Percentiles rank a stretch among this genome's conserved stretches.
These are phyloP conservation scores for Hibiscus trionum DNA, from an alignment of 345 rosid species.

Conservation along the genomic window DNA sequence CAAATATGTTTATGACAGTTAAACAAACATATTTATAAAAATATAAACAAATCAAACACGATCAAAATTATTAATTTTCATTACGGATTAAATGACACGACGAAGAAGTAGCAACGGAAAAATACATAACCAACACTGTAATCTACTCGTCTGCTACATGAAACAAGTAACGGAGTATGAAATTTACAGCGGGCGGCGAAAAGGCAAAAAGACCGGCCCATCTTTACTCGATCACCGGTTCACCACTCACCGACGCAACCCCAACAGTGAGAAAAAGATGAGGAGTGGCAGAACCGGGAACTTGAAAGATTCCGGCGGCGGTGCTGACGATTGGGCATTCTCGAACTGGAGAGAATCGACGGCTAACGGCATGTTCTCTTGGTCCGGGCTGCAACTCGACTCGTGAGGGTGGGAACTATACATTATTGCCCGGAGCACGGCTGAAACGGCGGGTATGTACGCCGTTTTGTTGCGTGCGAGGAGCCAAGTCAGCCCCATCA, in stretches of 20 bases:
- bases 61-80: too few species aligned
- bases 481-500: conserved; percentile 99
- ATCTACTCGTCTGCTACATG: too few species aligned
- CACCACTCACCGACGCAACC: conserved; percentile 1
- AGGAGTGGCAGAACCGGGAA: conserved; percentile 31
- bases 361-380: conserved; percentile 99
- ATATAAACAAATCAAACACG: too few species aligned
- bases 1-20: too few species aligned
- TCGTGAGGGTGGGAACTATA: conserved; percentile 74
- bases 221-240: not conserved
- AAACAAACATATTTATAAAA: too few species aligned
- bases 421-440: conserved; percentile 87
- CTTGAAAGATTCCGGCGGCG: conserved; percentile 8
- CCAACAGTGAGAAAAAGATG: conserved; percentile 18
- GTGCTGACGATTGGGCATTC: conserved; percentile 33
- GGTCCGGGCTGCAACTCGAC: conserved; percentile 88
- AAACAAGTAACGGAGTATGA: too few species aligned
- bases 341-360: conserved; percentile 89
- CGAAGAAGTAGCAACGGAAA: too few species aligned
- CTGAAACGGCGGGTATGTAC: conserved; percentile 94
- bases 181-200: not conserved
- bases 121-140: too few species aligned
- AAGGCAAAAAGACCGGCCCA: not conserved
- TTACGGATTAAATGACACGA: too few species aligned
- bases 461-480: conserved; percentile 91